These are phyloP conservation scores for Mycena floridula DNA, from an alignment of 768 basidiomycete genomes.

Conservation along the genomic window DNA sequence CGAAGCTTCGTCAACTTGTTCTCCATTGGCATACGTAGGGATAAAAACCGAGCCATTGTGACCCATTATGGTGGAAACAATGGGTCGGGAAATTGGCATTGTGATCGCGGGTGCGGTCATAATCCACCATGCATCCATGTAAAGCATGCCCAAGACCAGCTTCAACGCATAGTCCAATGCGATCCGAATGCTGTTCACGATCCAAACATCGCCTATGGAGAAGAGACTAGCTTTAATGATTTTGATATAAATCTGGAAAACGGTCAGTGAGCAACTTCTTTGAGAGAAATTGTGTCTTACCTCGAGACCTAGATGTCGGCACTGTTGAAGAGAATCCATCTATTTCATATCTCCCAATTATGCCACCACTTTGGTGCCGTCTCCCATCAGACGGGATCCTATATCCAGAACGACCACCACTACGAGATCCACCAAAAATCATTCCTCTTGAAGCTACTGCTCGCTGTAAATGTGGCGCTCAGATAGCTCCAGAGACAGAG, in stretches of 20 bases:
- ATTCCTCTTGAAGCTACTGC: neutral
- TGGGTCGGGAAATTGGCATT: neutral
- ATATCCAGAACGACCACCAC: neutral
- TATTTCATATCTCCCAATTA: conserved; percentile 4
- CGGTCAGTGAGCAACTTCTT: neutral
- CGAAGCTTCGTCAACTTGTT: neutral
- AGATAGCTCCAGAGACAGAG: neutral
- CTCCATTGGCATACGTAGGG: neutral
- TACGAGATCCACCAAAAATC: neutral
- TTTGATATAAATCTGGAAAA: neutral
- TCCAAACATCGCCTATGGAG: neutral
- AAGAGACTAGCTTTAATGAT: neutral
- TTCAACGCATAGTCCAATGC: neutral
- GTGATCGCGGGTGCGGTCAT: neutral
- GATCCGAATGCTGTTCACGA: neutral
- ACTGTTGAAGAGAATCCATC: neutral
- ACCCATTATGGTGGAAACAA: neutral
- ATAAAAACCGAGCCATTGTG: neutral
- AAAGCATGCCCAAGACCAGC: neutral
- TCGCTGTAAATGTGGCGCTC: neutral
- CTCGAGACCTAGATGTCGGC: neutral
- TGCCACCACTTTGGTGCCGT: conserved; percentile 3
- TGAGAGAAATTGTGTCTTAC: neutral
- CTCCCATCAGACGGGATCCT: conserved; percentile 1
- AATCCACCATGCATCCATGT: neutral